Base-by-base conservation (phyloP, 495 filamentous ascomycete genomes). In the Aspergillus carlsbadensis region DNA sequence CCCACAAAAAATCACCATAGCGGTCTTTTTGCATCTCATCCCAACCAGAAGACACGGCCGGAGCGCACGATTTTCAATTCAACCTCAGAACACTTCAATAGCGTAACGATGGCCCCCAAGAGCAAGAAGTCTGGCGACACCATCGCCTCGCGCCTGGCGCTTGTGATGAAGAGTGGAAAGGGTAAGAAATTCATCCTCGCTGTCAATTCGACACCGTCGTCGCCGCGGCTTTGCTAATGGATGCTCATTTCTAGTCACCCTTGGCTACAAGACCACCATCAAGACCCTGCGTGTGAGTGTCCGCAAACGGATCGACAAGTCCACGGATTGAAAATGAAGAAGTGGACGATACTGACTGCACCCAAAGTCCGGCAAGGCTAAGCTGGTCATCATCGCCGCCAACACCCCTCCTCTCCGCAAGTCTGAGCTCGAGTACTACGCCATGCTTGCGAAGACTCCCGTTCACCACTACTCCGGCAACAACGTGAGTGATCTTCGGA, bases 101-200 rank as follows among this genome's bases (percentile, higher is more conserved):
- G 76, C 78, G 77, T 73, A 80, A 76, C 73, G 76, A 93, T 92
- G 92, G 90, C 91, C 73, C 89, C 89, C 71, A 96, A 96, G 87
- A 96, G 78, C 74, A 94, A 93, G 86, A 94, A 92, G 80, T 85
- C 89, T 69, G 85, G 88, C 68, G 91, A 96, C 83, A 87, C 81
- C 82, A 90, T 93, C 81, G 90, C 90, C 81, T 86, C 86, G 72
- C 87, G 89, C 74, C 81, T 94, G 62, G 90, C 89, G 69, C 85
- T 96, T 75, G 92, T 96, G 58, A 94, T 97, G 88, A 97, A 96
- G 84, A 89, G 86, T 57, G 92, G 92, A 65, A 96, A 96, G 80
- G 87, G 83, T 88, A 74, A 52, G 79, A 17, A 18, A 52, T 44
- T 43, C 11, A 39, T 10, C 6, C 15, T 13, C 0, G 7, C 3